Conservation (phyloP, 768 basidiomycete genomes). For the Russula sp. region DNA sequence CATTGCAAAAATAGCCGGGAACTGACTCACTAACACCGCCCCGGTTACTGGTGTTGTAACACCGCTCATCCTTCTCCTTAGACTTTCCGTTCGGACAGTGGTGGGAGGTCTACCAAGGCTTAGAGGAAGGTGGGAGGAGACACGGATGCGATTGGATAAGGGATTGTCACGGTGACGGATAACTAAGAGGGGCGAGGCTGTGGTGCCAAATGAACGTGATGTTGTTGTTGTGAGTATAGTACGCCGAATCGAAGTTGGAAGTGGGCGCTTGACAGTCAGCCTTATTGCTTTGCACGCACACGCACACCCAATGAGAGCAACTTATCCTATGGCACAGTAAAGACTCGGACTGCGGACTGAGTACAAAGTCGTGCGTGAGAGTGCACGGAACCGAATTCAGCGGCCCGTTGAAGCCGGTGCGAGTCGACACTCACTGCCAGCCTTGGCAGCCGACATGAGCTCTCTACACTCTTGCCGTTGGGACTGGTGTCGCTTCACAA, state of each 20-base stretch:
- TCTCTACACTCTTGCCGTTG: constrained; percentile 19
- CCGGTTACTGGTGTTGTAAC: not conserved
- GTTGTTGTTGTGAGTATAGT: not conserved
- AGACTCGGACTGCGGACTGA: too few relatives aligned
- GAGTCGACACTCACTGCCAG: not conserved
- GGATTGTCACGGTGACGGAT: too few relatives aligned
- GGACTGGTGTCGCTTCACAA: constrained; percentile 23
- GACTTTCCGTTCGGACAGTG: not conserved
- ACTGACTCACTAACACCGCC: constrained; percentile 1
- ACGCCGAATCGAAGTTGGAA: not conserved
- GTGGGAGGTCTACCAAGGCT: not conserved
- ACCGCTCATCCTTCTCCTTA: constrained; percentile 6
- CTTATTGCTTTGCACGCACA: not conserved
- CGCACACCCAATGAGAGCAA: too few relatives aligned
- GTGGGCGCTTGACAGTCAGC: constrained; percentile 3
- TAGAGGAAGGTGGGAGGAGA: not conserved
- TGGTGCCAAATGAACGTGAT: not conserved
- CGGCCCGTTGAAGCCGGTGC: not conserved
- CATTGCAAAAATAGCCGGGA: not conserved
- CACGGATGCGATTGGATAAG: not conserved
- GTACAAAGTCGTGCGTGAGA: too few relatives aligned
- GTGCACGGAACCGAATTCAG: too few relatives aligned
- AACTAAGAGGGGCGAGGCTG: constrained; percentile 1
- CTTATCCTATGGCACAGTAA: too few relatives aligned
- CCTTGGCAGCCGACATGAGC: too few relatives aligned